phyloP scores from a whole-genome alignment of 306 rosid species.

The Acacia melanoxylon region DNA sequence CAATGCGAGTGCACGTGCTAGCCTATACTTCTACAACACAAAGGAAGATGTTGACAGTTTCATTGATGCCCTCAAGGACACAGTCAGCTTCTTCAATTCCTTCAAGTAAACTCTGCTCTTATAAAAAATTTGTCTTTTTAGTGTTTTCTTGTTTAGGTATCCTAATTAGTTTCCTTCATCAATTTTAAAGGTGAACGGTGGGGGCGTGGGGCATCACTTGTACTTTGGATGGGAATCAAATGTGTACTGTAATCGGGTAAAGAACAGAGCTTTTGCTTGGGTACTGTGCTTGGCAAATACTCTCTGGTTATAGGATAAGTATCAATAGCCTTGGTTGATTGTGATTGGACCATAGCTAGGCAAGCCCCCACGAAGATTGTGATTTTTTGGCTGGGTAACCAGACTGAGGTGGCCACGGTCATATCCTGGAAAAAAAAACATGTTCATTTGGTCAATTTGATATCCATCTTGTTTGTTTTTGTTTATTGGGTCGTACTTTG shows the following conservation, averaged over 20 bases:
- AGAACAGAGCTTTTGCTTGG: background rate
- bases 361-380: background rate
- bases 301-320: background rate
- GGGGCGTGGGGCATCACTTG: background rate
- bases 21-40: constrained; percentile 87
- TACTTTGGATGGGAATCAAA: background rate
- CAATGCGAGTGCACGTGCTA: constrained; percentile 76
- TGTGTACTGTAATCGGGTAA: background rate
- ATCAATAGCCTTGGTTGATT: no score
- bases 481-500: background rate
- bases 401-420: background rate
- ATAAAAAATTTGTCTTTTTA: background rate
- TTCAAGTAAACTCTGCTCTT: constrained; percentile 45
- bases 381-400: background rate
- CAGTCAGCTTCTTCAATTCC: constrained; percentile 79
- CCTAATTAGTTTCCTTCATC: background rate
- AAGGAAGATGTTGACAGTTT: constrained; percentile 79
- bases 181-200: background rate
- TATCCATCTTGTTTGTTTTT: background rate
- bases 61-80: constrained; percentile 65
- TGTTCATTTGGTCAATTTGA: background rate
- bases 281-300: no score
- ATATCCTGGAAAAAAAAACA: background rate
- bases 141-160: background rate
- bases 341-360: background rate